Evolutionary conservation across 257 asterid genomes (phyloP), one percentile per base, ranked within the genome.

Genomic region (Avicennia marina): DNA sequence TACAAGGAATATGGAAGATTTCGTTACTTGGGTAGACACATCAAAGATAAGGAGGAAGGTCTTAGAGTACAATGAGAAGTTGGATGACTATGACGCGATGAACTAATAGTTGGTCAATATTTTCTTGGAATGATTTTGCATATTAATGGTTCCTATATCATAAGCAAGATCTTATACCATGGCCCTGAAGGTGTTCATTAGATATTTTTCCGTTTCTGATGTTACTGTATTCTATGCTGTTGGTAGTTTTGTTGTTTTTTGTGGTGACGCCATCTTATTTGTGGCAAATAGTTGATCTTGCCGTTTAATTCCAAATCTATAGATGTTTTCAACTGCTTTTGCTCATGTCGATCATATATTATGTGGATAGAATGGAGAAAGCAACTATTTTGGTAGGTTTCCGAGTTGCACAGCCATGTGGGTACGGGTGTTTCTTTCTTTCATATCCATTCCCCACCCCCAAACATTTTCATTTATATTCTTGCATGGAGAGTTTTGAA

Each of bases 21-120:
- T 89, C 21, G 58, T 89, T 42, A 93, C 98, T 11, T 89, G 98
- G 98, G 95, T 89, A 0, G 98, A 93, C 74, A 78, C 97, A 16
- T 89, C 97, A 1, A 93, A 84, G 89, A 84, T 89, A 27, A 78
- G 72, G 80, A 86, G 94, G 77, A 84, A 80, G 91, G 88, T 93
- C 65, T 64, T 81, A 68, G 86, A 84, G 65, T 89, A 89, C 75
- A 84, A 93, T 19, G 85, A 89, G 11, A 86, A 78, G 82, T 64
- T 89, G 69, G 99, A 89, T 62, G 97, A 93, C 71, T 93, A 77
- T 62, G 97, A 89, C 66, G 91, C 85, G 1, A 62, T 84, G 86
- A 80, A 80, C 67, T 84, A 56, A 65, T 10, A n/a, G n/a, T n/a
- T 12, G 1, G 29, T 15, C 34, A 9, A 4, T 24, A 32, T 4